Base-by-base conservation (phyloP, 106 monocot genomes). In the Vanilla planifolia region DNA sequence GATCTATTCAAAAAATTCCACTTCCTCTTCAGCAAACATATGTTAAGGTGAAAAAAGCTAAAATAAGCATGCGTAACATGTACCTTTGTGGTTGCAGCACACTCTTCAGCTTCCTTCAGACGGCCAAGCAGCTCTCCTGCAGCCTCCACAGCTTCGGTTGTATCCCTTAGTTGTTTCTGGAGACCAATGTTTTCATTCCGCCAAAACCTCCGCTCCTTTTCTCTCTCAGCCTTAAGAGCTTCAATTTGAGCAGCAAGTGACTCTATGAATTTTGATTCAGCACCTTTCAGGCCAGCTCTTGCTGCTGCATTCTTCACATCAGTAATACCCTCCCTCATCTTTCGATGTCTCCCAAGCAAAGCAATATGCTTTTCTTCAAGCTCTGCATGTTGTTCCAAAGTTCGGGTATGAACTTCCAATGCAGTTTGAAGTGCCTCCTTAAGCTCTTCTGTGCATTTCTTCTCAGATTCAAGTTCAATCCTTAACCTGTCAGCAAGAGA, bases 111-210 rank as follows among this genome's bases (percentile, higher is more conserved):
- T 60, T 99, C 98, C 50, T 99, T 99, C 34, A 99, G 60, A 28
- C 92, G 70, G 52, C 78, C 82, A 13, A 99, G 77, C 52, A 99
- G 58, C 67, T 99, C 98, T 42, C 88, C 98, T 36, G 98, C 98
- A 55, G 98, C 92, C 59, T 92, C 84, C 22, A 99, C 82, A 65
- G 98, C 98, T 68, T 99, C 98, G 63, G 88, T 82, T 25, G 92
- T 99, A 68, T 99, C 98, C 47, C 77, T 77, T 29, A 88, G 62
- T 66, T 92, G 98, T 39, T 67, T 63, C 71, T 83, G 74, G 19
- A 99, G 77, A 21, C 83, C 92, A 64, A 78, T 92, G 26, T 78
- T 92, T 67, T 99, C 92, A 71, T 86, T 83, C 33, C 76, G 80
- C 94, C 94, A 95, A 48, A 80, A 89, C 10, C 52, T 40, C 63